phyloP scores from a whole-genome alignment of 495 filamentous ascomycete genomes.

The Parathielavia hyrcaniae region DNA sequence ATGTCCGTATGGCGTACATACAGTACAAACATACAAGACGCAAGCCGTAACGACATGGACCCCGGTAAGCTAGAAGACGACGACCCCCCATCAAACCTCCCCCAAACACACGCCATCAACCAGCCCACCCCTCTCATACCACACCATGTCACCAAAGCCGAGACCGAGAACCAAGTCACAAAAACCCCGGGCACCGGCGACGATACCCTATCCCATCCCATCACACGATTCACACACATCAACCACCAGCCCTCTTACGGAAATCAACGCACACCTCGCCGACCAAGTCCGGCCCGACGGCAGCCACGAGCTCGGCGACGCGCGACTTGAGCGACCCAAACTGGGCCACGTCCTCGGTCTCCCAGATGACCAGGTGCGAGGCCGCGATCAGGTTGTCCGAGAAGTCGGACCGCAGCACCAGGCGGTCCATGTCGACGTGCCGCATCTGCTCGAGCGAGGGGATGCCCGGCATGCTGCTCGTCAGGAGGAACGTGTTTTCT shows the following conservation, averaged over 20 bases:
- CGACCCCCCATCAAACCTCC: not conserved
- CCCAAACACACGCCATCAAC: not conserved
- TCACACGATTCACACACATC: not conserved
- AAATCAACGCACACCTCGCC: conserved; percentile 47
- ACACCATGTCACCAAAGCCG: not conserved
- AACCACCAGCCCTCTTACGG: conserved; percentile 8
- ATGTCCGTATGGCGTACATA: not conserved
- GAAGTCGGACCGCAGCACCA: conserved; percentile 36
- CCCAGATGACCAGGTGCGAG: conserved; percentile 61
- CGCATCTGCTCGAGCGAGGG: conserved; percentile 58
- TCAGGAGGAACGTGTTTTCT: conserved; percentile 53
- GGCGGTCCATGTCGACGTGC: conserved; percentile 55
- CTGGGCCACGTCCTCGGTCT: conserved; percentile 49
- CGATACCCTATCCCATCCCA: not conserved
- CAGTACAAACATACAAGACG: not conserved
- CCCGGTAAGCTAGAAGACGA: not conserved
- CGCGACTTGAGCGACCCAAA: conserved; percentile 54
- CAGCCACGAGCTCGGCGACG: conserved; percentile 71
- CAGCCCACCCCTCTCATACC: not conserved
- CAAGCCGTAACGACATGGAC: not conserved
- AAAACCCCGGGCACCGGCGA: no score
- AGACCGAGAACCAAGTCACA: not conserved
- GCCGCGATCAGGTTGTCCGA: conserved; percentile 29
- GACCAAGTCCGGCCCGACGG: conserved; percentile 62
- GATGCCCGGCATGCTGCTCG: conserved; percentile 69